Evolutionary conservation across 1,284 basidiomycete species (phyloP).

Genomic region (Irpex rosettiformis): DNA sequence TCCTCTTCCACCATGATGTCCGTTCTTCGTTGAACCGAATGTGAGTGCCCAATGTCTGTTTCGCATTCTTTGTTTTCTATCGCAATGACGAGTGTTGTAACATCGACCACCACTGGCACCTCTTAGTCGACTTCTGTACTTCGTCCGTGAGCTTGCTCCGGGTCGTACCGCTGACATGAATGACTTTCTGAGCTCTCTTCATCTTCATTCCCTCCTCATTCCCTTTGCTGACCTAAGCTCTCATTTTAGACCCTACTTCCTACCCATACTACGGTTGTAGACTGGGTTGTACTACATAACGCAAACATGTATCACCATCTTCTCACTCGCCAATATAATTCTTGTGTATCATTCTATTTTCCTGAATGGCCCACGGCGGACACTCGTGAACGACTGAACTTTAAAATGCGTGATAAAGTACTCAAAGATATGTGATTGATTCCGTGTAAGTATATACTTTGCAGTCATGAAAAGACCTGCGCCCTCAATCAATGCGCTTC

Average conservation of each 20-base stretch:
- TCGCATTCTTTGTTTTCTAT: not conserved
- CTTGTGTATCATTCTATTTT: no score
- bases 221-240: not conserved
- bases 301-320: no score
- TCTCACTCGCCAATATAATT: no score
- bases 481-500: conserved; percentile 49
- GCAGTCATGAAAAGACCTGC: no score
- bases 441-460: no score
- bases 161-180: conserved; percentile 72
- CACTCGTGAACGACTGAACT: no score
- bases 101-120: conserved; percentile 75
- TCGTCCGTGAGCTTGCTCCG: conserved; percentile 32
- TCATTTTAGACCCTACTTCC: not conserved
- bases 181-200: conserved; percentile 62
- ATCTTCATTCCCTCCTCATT: conserved; percentile 1
- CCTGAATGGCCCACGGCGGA: no score
- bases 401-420: no score
- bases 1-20: conserved; percentile 1
- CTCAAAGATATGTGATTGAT: no score
- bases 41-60: not conserved
- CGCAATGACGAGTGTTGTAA: conserved; percentile 75
- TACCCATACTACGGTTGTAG: not conserved
- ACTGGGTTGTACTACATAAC: no score
- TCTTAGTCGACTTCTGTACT: conserved; percentile 76
- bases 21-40: not conserved